Evolutionary conservation across 192 early-diverging fungal species (phyloP).

Genomic region (Powellomyces hirtus): DNA sequence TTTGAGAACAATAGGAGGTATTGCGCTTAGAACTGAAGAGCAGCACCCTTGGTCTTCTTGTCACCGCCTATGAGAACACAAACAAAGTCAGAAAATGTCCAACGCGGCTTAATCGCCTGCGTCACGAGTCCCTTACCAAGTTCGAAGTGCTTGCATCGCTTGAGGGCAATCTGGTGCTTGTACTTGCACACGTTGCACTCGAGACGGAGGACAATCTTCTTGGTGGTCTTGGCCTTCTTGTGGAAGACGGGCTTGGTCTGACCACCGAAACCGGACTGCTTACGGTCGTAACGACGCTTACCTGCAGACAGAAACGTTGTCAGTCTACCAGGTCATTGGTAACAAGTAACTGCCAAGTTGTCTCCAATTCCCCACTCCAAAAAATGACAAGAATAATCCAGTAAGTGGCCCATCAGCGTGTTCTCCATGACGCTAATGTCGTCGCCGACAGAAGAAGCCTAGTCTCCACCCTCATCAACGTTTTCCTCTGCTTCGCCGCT

Average conservation of each 20-base stretch:
- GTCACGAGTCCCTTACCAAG: slow-evolving; percentile 65
- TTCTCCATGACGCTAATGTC: no score
- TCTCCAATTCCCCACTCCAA: no score
- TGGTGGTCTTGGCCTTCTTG: slow-evolving; percentile 99
- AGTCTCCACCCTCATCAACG: no score
- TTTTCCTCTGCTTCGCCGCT: no score
- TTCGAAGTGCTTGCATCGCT: slow-evolving; percentile 99
- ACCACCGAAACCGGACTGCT: slow-evolving; percentile 99
- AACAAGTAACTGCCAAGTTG: no score
- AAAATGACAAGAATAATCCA: neutral
- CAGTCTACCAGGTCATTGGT: no score
- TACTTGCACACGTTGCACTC: slow-evolving; percentile 99
- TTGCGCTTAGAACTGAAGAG: slow-evolving; percentile 78
- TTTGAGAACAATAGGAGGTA: neutral
- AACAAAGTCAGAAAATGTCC: no score
- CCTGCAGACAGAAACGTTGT: slow-evolving; percentile 30
- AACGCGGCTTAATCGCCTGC: no score
- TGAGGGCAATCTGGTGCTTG: slow-evolving; percentile 95
- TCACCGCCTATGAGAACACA: slow-evolving; percentile 87
- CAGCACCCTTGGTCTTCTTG: slow-evolving; percentile 90
- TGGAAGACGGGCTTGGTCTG: slow-evolving; percentile 99
- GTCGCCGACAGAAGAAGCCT: no score
- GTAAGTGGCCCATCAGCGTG: no score
- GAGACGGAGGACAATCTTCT: slow-evolving; percentile 98
- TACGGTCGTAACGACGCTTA: slow-evolving; percentile 80